phyloP scores from a whole-genome alignment of 1,284 basidiomycete genomes.

The Heterobasidion parviporum region DNA sequence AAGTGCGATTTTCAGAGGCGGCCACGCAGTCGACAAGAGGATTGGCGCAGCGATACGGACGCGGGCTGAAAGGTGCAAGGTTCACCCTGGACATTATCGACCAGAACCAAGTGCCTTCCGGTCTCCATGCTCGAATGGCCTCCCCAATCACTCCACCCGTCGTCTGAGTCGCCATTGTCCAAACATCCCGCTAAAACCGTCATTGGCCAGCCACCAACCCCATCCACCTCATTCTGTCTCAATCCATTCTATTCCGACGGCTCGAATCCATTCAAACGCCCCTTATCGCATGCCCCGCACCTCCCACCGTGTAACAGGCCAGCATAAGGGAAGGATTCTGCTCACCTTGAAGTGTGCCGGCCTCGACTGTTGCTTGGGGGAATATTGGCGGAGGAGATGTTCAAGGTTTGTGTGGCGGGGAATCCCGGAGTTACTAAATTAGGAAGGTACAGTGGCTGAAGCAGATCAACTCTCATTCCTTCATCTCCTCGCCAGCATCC shows the following conservation, averaged over 20 bases:
- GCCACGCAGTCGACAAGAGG: background rate
- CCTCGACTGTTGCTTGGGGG: conserved; percentile 1
- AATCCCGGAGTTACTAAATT: background rate
- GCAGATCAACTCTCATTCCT: background rate
- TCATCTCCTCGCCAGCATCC: background rate
- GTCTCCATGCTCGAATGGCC: background rate
- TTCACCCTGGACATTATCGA: background rate
- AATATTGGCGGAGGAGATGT: background rate
- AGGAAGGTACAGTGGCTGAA: background rate
- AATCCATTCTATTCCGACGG: background rate
- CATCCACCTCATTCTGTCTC: background rate
- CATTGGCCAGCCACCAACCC: background rate
- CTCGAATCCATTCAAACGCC: background rate
- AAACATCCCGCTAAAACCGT: too few species aligned
- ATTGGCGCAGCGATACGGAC: background rate
- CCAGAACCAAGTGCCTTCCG: background rate
- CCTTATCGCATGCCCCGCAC: background rate
- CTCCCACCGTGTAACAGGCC: background rate
- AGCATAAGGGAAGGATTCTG: background rate
- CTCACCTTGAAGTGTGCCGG: conserved; percentile 5
- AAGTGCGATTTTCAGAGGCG: background rate
- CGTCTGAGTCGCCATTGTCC: too few species aligned
- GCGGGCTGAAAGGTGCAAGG: background rate
- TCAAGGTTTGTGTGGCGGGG: conserved; percentile 1
- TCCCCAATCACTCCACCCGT: too few species aligned